Base-by-base conservation (phyloP, 108 stramenopile genomes). In the Chaetoceros muelleri region DNA sequence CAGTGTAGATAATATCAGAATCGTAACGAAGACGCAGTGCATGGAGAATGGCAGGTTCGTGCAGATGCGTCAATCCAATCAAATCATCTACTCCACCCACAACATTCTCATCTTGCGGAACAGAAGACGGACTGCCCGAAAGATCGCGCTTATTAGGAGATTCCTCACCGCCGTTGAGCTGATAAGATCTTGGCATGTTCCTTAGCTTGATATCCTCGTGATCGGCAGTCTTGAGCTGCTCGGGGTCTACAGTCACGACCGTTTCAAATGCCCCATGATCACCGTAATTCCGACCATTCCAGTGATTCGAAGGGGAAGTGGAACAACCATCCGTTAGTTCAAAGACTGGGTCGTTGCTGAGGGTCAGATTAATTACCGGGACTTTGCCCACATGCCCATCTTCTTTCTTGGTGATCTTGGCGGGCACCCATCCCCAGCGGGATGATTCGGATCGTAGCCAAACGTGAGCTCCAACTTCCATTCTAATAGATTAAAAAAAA, bases 401-500 rank as follows among this genome's bases (percentile, higher is more conserved):
- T 60, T 84, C 80, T 48, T 83, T 83, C 40, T 70, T 53, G 31
- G 66, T 73, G 40, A 91, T 78, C 23, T 87, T 57, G 20, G 89
- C 89, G 26, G 89, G 89, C n/a, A 91, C 78, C 89, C 89, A 91
- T 30, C 89, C 89, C 89, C 89, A 91, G 52, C 74, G 81, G 45
- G 82, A 82, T 45, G 76, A 74, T 22, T 82, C 66, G 34, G 79
- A 71, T 16, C 84, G 81, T 46, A 92, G 71, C 90, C 90, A 92
- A 22, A 92, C 85, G 28, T 81, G 78, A 55, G 80, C 76, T 52
- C 85, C 85, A 44, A 81, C 61, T 61, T 92, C 90, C 90, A 92
- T 90, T n/a, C 28, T 70, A 23, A 10, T 44, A 17, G 44, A 17
- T 16, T 10, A 44, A 44, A 44, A n/a, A n/a, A n/a, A n/a, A n/a